Evolutionary conservation across 2,329 filamentous ascomycete species (phyloP), one percentile per base, ranked within the genome.

Genomic region (Fusarium continuum): DNA sequence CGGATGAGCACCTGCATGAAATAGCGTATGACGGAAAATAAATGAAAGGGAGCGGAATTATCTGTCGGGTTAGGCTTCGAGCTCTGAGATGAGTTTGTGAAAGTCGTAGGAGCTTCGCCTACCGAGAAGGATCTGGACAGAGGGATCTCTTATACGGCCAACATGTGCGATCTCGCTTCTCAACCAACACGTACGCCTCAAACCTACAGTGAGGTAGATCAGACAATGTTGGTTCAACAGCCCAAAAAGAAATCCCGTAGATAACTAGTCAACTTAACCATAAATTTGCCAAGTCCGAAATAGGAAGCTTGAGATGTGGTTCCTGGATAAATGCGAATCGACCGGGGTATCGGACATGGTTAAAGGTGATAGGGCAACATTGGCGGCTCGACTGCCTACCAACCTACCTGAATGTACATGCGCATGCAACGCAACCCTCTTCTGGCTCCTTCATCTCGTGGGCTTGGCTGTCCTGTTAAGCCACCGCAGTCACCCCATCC

Each of bases 301-400:
- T 29, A 58, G 61, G 61, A 43, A 63, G 58, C 44, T 65, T 52
- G 38, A 47, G 43, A 58, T 48, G 47, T 48, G 57, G 62, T 65
- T 63, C 62, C 62, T 65, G 62, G 62, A 58, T 65, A 65, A 65
- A 65, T 65, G 43, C 61, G 45, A 49, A 56, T 48, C 29, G 52
- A 41, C 52, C 48, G 51, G 61, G 62, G 51, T 45, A 22, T n/a
- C 26, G 46, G 38, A 13, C 32, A 32, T 39, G 45, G 36, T 31
- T 48, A 29, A 36, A 44, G 31, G 23, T 56, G 61, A 57, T 57
- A 58, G 56, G 56, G 11, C 46, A 45, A 35, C 34, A 51, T 44
- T 26, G 35, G 52, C 50, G 55, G 55, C 55, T 60, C 29, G 56
- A 53, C 39, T 59, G 40, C 29, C n/a, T n/a, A n/a, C n/a, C n/a